Conservation (phyloP, 2,329 filamentous ascomycete genomes). For the Diatrype stigma region DNA sequence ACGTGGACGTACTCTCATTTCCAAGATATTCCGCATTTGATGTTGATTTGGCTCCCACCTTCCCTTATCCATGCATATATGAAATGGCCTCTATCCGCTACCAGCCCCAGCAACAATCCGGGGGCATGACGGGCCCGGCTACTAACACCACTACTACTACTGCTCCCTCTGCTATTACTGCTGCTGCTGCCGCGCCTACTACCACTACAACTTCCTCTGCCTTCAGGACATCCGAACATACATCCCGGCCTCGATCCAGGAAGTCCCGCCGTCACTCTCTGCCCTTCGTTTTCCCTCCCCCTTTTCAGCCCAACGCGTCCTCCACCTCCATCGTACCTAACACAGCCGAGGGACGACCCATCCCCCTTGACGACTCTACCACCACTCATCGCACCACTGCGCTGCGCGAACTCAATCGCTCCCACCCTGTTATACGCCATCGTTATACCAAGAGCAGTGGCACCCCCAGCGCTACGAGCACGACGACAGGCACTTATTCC, state of each 20-base stretch:
- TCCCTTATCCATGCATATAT: conserved; percentile 13
- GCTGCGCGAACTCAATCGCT: conserved; percentile 55
- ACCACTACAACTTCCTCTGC: conserved; percentile 11
- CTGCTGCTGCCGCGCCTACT: conserved; percentile 4
- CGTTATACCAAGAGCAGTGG: conserved; percentile 54
- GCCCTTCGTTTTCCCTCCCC: conserved; percentile 45
- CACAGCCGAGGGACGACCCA: conserved; percentile 52
- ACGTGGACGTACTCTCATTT: not conserved
- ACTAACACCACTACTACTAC: conserved; percentile 3
- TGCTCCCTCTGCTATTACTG: not conserved
- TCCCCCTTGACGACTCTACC: conserved; percentile 53
- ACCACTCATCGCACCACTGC: conserved; percentile 55
- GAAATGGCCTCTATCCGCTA: conserved; percentile 9
- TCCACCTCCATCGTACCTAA: conserved; percentile 51
- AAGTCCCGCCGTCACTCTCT: conserved; percentile 33
- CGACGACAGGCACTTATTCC: conserved; percentile 47
- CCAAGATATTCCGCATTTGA: conserved; percentile 1
- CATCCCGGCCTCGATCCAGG: conserved; percentile 10
- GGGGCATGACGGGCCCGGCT: conserved; percentile 3
- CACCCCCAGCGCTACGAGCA: conserved; percentile 42
- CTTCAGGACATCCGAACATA: conserved; percentile 9
- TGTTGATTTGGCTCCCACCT: not conserved
- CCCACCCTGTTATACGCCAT: conserved; percentile 50
- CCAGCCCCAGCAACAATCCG: conserved; percentile 7
- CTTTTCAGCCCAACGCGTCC: conserved; percentile 45